Conservation (phyloP, 2,329 filamentous ascomycete genomes). For the Erysiphe pisi region DNA sequence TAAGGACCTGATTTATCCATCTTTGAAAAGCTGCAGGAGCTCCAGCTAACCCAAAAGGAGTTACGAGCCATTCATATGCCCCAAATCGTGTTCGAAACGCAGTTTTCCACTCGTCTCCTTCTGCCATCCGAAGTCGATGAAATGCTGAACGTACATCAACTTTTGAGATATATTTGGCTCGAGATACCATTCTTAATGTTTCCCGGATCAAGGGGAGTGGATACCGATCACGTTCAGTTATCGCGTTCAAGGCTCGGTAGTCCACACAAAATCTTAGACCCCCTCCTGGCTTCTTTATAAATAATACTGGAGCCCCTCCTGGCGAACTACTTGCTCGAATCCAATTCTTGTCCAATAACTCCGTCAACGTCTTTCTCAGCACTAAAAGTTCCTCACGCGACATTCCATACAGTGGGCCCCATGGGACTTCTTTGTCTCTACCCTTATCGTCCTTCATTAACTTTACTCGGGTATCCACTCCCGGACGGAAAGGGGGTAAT, state of each 20-base stretch:
- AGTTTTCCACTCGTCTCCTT: constrained; percentile 2
- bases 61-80: no score
- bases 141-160: no score
- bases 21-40: no score
- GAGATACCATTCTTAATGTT: background rate
- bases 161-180: constrained; percentile 10
- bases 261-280: constrained; percentile 28
- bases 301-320: constrained; percentile 18
- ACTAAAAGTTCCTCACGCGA: constrained; percentile 23
- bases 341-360: constrained; percentile 25
- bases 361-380: constrained; percentile 16
- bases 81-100: constrained; percentile 22
- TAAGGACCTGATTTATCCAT: no score
- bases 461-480: background rate
- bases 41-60: no score
- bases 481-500: background rate
- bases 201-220: constrained; percentile 1
- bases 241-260: constrained; percentile 27
- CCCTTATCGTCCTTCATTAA: background rate
- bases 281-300: constrained; percentile 15
- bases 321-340: constrained; percentile 8
- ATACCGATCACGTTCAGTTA: constrained; percentile 28
- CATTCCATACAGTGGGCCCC: constrained; percentile 21
- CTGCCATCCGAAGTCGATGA: constrained; percentile 7
- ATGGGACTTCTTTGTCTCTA: background rate